Conservation (phyloP, 495 filamentous ascomycete species). For the Antarctomyces pellizariae region DNA sequence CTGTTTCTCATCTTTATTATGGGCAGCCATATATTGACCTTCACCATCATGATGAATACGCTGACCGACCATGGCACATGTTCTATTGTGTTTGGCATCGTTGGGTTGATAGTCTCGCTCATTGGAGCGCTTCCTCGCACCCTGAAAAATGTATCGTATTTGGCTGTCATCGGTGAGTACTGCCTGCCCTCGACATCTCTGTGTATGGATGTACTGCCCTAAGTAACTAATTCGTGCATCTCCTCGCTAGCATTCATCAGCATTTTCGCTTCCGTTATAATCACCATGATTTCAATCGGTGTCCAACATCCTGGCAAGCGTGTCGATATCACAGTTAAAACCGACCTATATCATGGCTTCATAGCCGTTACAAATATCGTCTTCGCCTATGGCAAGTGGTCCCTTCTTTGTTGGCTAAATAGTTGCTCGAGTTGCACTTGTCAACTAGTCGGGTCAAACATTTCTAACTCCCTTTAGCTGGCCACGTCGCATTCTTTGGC, state of each 20-base stretch:
- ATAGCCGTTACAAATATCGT: slow-evolving; percentile 50
- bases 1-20: slow-evolving; percentile 56
- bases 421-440: not conserved
- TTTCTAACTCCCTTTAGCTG: slow-evolving; percentile 15
- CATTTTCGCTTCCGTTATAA: slow-evolving; percentile 37
- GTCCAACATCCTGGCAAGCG: slow-evolving; percentile 18
- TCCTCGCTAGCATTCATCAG: slow-evolving; percentile 37
- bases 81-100: slow-evolving; percentile 39
- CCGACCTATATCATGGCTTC: slow-evolving; percentile 21
- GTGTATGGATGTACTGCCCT: too few relatives aligned
- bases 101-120: slow-evolving; percentile 38
- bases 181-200: slow-evolving; percentile 12
- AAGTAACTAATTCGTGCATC: too few relatives aligned
- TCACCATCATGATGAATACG: slow-evolving; percentile 45
- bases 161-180: slow-evolving; percentile 39
- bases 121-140: slow-evolving; percentile 37
- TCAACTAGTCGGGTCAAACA: not conserved
- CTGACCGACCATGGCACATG: slow-evolving; percentile 40
- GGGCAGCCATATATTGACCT: slow-evolving; percentile 51
- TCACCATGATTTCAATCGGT: slow-evolving; percentile 46
- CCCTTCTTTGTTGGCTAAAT: too few relatives aligned
- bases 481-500: slow-evolving; percentile 50
- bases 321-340: slow-evolving; percentile 16
- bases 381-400: slow-evolving; percentile 37
- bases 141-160: slow-evolving; percentile 26